Conservation (phyloP, 768 basidiomycete genomes). For the Lactifluus volemus region DNA sequence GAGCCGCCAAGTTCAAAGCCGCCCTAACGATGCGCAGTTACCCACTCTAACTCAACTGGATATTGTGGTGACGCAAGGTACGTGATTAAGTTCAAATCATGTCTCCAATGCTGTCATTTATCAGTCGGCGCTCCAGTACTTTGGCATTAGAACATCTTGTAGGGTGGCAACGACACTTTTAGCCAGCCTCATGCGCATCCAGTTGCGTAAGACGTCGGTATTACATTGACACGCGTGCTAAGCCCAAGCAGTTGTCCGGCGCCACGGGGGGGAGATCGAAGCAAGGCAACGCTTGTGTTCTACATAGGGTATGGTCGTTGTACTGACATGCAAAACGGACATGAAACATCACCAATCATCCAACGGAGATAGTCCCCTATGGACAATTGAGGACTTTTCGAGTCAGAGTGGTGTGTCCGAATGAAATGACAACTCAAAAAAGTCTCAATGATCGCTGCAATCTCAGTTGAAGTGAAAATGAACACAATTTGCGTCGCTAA, state of each 20-base stretch:
- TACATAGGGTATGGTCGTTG: background rate
- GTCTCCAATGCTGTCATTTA: background rate
- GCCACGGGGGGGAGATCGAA: background rate
- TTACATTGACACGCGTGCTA: background rate
- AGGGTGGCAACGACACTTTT: background rate
- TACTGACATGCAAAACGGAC: background rate
- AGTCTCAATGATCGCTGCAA: background rate
- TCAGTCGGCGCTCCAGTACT: background rate
- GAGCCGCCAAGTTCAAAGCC: background rate
- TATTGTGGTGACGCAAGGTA: background rate
- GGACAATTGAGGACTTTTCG: too few species aligned
- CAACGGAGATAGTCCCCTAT: background rate
- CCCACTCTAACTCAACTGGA: background rate
- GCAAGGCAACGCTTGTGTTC: background rate
- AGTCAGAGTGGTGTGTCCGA: too few species aligned
- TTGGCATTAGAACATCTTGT: background rate
- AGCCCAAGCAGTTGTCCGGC: background rate
- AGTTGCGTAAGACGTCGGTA: background rate
- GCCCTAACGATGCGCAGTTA: background rate
- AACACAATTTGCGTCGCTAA: background rate
- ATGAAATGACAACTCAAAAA: too few species aligned
- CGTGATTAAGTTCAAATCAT: background rate
- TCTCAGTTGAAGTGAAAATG: too few species aligned
- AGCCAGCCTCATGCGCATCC: background rate
- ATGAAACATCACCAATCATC: background rate